Evolutionary conservation across 2,329 filamentous ascomycete species (phyloP), one percentile per base, ranked within the genome.

Genomic region (Metarhizium anisopliae): DNA sequence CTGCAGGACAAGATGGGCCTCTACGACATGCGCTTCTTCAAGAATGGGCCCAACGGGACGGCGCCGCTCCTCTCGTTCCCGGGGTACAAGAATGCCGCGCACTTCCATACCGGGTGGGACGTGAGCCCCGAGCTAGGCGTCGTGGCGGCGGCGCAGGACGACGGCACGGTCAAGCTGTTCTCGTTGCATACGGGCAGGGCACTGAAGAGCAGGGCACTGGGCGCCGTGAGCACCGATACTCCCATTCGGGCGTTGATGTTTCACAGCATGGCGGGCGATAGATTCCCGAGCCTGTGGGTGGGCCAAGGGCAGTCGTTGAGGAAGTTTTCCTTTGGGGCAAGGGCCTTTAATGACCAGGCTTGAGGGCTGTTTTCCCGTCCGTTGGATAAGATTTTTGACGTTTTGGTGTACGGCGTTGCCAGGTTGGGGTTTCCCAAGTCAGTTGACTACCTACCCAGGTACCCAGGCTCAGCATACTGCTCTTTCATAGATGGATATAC

Each of bases 11-110:
- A 63, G 54, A 78, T 86, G 70, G 71, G 72, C 1, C 67, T 84
- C 5, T 86, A 83, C 61, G 83, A 86, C 59, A 58, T 80, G 36
- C 80, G 83, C 1, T 81, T 74, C 59, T 53, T 62, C 25, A 55
- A 53, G 43, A 45, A 52, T 29, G 57, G 57, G 5, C 49, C 60
- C 2, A 62, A 63, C 53, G 59, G 62, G 6, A 63, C 67, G 0
- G 58, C 51, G 5, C 74, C 81, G 0, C 61, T 81, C 2, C 63
- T 84, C 8, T 54, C 54, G 0, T 84, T 85, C 56, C 68, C 72
- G 0, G 71, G 65, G 2, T 82, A 83, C 65, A 63, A 64, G 35
- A 86, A 85, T 62, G 63, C 65, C 0, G 75, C 76, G 0, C 73
- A 75, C 47, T 66, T 76, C 47, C 66, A 75, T 18, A 71, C 78